These are phyloP conservation scores for Zychaea mexicana DNA, from an alignment of 371 early-diverging fungal species.

Conservation along the genomic window DNA sequence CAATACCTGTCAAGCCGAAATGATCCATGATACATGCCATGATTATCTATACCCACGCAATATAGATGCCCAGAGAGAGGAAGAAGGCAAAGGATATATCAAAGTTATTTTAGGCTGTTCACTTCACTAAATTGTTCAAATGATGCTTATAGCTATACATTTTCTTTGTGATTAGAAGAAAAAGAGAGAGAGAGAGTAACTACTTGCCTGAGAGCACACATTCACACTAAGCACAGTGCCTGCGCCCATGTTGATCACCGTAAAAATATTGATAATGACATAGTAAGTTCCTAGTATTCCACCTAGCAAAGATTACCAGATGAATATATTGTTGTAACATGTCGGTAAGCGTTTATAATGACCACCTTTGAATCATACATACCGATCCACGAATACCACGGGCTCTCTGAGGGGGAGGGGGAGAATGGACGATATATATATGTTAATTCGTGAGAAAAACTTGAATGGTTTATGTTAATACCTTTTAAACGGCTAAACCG, in stretches of 20 bases:
- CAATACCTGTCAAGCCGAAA: slow-evolving; percentile 46
- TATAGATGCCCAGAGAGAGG: not conserved
- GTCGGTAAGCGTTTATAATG: not conserved
- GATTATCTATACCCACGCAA: slow-evolving; percentile 23
- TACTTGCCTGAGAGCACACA: slow-evolving; percentile 46
- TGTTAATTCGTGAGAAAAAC: not conserved
- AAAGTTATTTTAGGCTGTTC: too few relatives aligned
- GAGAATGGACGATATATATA: not conserved
- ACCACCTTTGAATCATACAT: not conserved
- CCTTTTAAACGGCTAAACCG: slow-evolving; percentile 15
- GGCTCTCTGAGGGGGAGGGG: not conserved
- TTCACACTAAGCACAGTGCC: slow-evolving; percentile 53
- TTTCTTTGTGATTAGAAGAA: too few relatives aligned
- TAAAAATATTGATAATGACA: slow-evolving; percentile 52
- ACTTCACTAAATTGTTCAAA: not conserved
- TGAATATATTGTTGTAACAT: not conserved
- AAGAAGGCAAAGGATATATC: not conserved
- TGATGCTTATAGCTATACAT: too few relatives aligned
- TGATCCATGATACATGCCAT: slow-evolving; percentile 57
- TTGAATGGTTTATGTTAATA: not conserved
- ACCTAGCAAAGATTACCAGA: slow-evolving; percentile 16
- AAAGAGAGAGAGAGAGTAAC: not conserved
- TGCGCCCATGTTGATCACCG: slow-evolving; percentile 51
- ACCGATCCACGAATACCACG: slow-evolving; percentile 38
- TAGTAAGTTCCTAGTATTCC: slow-evolving; percentile 54